These are phyloP conservation scores for Stagonosporopsis rhizophila DNA, from an alignment of 2,329 filamentous ascomycete genomes.

Conservation along the genomic window DNA sequence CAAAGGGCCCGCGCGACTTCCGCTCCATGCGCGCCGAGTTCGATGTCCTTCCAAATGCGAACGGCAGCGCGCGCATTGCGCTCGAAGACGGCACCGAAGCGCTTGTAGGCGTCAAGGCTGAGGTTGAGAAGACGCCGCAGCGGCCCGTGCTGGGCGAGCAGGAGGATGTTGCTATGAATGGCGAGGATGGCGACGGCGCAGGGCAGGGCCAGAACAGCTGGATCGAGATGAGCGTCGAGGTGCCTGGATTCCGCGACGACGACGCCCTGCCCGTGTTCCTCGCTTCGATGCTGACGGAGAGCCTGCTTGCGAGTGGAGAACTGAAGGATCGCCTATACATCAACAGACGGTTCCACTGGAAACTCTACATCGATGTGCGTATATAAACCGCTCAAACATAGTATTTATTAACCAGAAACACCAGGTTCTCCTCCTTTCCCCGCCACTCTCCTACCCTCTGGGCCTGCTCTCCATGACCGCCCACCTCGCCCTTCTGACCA, in stretches of 20 bases:
- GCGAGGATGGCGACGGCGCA: conserved; percentile 37
- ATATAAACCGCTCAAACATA: background rate
- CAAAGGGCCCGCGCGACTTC: conserved; percentile 74
- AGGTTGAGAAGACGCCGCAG: conserved; percentile 76
- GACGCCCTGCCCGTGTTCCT: conserved; percentile 88
- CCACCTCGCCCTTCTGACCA: conserved; percentile 89
- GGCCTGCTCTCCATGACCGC: conserved; percentile 91
- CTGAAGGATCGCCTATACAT: conserved; percentile 78
- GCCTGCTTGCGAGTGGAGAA: conserved; percentile 75
- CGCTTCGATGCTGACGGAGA: conserved; percentile 86
- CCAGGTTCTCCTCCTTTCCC: conserved; percentile 83
- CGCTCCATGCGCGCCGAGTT: conserved; percentile 89
- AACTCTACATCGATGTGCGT: conserved; percentile 78
- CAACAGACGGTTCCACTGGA: conserved; percentile 94
- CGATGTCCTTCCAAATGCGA: conserved; percentile 84
- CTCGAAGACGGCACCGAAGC: conserved; percentile 96
- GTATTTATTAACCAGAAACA: conserved; percentile 48
- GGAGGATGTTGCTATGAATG: conserved; percentile 48
- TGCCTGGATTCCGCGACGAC: conserved; percentile 89
- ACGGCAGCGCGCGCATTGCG: conserved; percentile 91
- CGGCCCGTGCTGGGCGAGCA: conserved; percentile 31
- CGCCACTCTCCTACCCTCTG: conserved; percentile 88
- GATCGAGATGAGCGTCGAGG: conserved; percentile 91
- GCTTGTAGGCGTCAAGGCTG: conserved; percentile 92
- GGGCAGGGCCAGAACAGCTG: conserved; percentile 68